phyloP scores from a whole-genome alignment of 208 protist species.

The Trichomonas tenax region DNA sequence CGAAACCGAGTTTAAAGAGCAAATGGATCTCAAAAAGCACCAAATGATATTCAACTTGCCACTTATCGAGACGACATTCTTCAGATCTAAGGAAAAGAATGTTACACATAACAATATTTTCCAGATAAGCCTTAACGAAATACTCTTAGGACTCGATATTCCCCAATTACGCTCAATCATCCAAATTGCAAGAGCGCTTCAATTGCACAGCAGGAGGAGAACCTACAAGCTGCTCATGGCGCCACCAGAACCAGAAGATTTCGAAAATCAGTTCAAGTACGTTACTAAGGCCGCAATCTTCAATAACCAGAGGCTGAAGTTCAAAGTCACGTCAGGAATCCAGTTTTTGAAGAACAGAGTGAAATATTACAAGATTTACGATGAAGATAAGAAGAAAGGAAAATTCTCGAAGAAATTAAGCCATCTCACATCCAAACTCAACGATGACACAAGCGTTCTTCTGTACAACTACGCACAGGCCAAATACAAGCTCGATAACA shows the following conservation, averaged over 20 bases:
- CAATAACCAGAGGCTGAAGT: not conserved
- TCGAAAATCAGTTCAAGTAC: not conserved
- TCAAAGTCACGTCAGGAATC: not conserved
- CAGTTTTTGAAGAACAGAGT: not conserved
- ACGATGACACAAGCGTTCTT: not conserved
- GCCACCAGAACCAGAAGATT: not conserved
- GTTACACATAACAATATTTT: not conserved
- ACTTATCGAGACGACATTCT: not conserved
- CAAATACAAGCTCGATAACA: not conserved
- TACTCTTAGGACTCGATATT: not conserved
- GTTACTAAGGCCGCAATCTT: not conserved
- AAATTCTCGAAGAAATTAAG: not conserved
- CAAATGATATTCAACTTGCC: not conserved
- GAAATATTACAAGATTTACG: not conserved
- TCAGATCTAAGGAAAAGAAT: not conserved
- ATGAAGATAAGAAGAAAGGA: not conserved
- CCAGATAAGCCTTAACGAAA: not conserved
- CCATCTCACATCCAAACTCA: not conserved
- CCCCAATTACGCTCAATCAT: not conserved
- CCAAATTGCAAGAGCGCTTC: not conserved
- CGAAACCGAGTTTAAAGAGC: not conserved
- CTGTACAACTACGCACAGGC: not conserved
- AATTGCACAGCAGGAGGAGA: not conserved
- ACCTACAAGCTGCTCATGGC: not conserved
- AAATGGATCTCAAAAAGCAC: not conserved